Evolutionary conservation across 225 moss, liverwort and hornwort species (phyloP).

Genomic region (Physcomitrium patens): DNA sequence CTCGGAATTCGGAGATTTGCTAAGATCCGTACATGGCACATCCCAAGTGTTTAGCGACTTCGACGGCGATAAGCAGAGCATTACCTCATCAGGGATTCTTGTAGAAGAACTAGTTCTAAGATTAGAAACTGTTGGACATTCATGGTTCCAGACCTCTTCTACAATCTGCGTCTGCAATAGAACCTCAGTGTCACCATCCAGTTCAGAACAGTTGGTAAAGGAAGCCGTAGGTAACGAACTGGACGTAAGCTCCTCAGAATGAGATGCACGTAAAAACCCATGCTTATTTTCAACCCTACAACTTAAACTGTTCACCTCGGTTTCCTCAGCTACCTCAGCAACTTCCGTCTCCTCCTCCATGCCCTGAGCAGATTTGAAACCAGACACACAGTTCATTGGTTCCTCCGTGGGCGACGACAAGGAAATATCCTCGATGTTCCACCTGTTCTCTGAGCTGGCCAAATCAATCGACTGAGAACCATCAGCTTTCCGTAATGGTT

Average conservation of each 20-base stretch:
- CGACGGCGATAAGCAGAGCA: slow-evolving; percentile 17
- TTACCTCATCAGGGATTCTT: slow-evolving; percentile 21
- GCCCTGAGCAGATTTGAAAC: slow-evolving; percentile 10
- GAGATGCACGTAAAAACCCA: slow-evolving; percentile 9
- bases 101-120: slow-evolving; percentile 2
- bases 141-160: slow-evolving; percentile 20
- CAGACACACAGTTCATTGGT: slow-evolving; percentile 1
- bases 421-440: slow-evolving; percentile 31
- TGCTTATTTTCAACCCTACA: neutral
- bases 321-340: slow-evolving; percentile 15
- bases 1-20: slow-evolving; percentile 32
- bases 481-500: slow-evolving; percentile 1
- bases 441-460: slow-evolving; percentile 34
- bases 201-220: slow-evolving; percentile 20
- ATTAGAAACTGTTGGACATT: neutral
- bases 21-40: slow-evolving; percentile 31
- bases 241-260: slow-evolving; percentile 30
- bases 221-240: slow-evolving; percentile 21
- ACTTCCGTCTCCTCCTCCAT: slow-evolving; percentile 15
- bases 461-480: slow-evolving; percentile 25
- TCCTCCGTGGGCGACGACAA: slow-evolving; percentile 17
- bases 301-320: slow-evolving; percentile 5
- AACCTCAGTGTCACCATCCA: slow-evolving; percentile 12
- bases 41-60: slow-evolving; percentile 14
- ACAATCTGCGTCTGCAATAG: slow-evolving; percentile 22